These are phyloP conservation scores for Penicillium atrosanguineum DNA, from an alignment of 495 filamentous ascomycete genomes.

Conservation along the genomic window DNA sequence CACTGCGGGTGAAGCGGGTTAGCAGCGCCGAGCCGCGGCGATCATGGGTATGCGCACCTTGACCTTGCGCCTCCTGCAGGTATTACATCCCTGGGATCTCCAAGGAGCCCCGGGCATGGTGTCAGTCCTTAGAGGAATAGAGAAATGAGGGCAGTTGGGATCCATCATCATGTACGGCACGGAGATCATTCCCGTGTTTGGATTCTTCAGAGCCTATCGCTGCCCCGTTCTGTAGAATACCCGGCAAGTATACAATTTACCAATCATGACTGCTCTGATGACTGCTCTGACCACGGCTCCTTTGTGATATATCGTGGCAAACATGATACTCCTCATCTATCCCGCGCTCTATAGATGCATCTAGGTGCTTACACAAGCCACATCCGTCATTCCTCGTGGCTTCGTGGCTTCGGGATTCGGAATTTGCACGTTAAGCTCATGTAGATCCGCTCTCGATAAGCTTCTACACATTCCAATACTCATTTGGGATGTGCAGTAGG, in stretches of 20 bases:
- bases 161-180: neutral
- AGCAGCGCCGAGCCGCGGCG: neutral
- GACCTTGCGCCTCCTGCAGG: conserved; percentile 13
- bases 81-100: conserved; percentile 12
- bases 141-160: neutral
- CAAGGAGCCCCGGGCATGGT: conserved; percentile 11
- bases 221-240: neutral
- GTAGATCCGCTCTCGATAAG: neutral
- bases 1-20: conserved; percentile 1
- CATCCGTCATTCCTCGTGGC: neutral
- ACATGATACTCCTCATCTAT: too few species aligned
- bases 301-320: too few species aligned
- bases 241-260: neutral
- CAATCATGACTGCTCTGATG: neutral
- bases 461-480: neutral
- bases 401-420: neutral
- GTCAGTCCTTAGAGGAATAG: neutral
- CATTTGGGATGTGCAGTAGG: too few species aligned
- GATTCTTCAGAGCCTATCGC: neutral
- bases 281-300: too few species aligned
- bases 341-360: too few species aligned
- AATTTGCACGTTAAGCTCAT: neutral
- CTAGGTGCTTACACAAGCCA: neutral
- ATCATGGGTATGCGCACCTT: conserved; percentile 5
- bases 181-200: neutral